Evolutionary conservation across 768 basidiomycete genomes (phyloP), one percentile per base, ranked within the genome.

Genomic region (Paxillus involutus): DNA sequence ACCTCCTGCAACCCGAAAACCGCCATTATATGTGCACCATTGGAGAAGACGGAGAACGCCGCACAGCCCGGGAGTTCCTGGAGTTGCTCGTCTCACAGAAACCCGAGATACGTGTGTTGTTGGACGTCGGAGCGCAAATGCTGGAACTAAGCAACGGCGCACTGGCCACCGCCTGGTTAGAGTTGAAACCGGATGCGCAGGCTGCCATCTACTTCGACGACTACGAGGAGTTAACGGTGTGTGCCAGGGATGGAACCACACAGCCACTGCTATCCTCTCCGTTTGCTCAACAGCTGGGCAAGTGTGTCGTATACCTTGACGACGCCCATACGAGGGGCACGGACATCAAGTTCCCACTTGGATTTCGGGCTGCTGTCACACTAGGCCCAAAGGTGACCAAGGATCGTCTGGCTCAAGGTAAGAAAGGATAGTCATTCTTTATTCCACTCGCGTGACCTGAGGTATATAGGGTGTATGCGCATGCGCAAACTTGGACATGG

Each of bases 91-190:
- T 71, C 3, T n/a, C 54, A 10, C 68, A 75, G 51, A 44, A 45
- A 1, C 73, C 73, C 3, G 58, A 66, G 17, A 67, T 80, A n/a
- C 67, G 66, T 26, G 76, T 81, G 16, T 63, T 82, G 26, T 63
- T 82, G 4, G 80, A 82, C 53, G 78, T 81, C 24, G 80, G 81
- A 2, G 80, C 81, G 1, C 80, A 82, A 55, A 75, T 82, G 61
- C 65, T 82, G 13, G 78, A 81, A 37, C 57, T 78, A 44, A 65
- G 66, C 26, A 82, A 79, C 55, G 42, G 57, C 2, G 67, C 75
- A 19, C 48, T 82, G 5, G 76, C 70, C 8, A 30, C 26, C 9
- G 24, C 21, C 13, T 62, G 54, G 61, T 40, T 63, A 4, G 32
- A 36, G 4, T 62, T 67, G 10, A 48, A 46, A 4, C 52, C 57